A percentile compares a stretch with the other conserved stretches of the same genome.
These are phyloP conservation scores for Botrytis deweyae DNA, from an alignment of 2,329 filamentous ascomycete genomes.

Conservation along the genomic window DNA sequence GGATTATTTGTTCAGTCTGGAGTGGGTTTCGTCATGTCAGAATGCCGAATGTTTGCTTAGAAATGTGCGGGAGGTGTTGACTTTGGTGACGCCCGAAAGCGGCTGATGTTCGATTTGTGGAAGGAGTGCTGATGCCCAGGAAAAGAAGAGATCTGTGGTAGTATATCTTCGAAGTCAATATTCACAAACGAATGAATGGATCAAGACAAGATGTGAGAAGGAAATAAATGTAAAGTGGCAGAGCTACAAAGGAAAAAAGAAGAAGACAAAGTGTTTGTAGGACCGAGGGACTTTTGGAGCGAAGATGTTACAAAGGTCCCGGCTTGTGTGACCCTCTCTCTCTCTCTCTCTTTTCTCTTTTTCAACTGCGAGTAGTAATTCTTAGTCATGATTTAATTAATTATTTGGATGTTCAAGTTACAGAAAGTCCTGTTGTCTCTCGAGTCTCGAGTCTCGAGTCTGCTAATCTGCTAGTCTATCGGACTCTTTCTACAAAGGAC, in stretches of 20 bases:
- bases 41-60: neutral
- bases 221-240: neutral
- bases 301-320: neutral
- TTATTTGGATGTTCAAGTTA: neutral
- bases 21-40: slow-evolving; percentile 1
- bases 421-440: neutral
- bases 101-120: slow-evolving; percentile 11
- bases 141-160: neutral
- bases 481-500: neutral
- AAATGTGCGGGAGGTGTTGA: neutral
- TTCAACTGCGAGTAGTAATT: neutral
- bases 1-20: neutral
- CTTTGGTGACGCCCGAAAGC: neutral
- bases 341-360: neutral
- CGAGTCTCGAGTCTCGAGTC: neutral
- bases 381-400: neutral
- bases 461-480: neutral
- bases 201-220: neutral
- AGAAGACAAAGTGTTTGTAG: neutral
- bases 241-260: neutral
- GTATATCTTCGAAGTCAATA: neutral
- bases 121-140: neutral
- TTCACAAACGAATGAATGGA: neutral
- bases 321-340: neutral
- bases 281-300: neutral